Base-by-base conservation (phyloP, 371 early-diverging fungal genomes). In the Phascolomyces articulosus region DNA sequence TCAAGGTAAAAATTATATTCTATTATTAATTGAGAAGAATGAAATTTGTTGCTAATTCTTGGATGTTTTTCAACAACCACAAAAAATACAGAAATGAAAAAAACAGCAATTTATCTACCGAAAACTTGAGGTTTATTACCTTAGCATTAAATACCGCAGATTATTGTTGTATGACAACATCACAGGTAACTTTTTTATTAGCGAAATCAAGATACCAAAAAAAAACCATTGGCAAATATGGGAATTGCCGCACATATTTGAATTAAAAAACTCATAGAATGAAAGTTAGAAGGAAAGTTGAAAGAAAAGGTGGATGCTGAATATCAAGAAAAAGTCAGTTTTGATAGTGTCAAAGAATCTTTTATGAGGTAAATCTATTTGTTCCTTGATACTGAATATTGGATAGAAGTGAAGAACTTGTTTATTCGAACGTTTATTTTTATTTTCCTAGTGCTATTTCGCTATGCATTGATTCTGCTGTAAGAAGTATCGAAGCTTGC, bases 121-220 rank as follows among this genome's bases (percentile, higher is more conserved):
- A 90, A 8, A 86, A 89, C 40, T 68, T 92, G 34, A 70, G 85
- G n/a, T 80, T 85, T 26, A 86, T 86, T 1, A 93, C 94, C 65
- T 67, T 91, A 16, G 82, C 95, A 8, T 72, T 96, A 54, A 97
- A 96, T 60, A 98, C 98, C 0, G 93, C 94, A 0, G 98, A 98
- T 69, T 98, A 97, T 74, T 97, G 98, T 63, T 76, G 85, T 20
- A 85, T 85, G n/a, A 95, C 95, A 0, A 93, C 92, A 0, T 73
- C 84, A 2, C 96, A 94, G 82, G 93, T 87, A 77, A 67, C 41
- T 26, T 49, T 24, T 23, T 13, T 20, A 18, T 51, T 24, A 51
- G 20, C 6, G 23, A 24, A 9, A 24, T 7, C 4, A 16, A 27
- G 38, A n/a, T 10, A 10, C 18, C 4, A n/a, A 44, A 16, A 44